Evolutionary conservation across 768 basidiomycete genomes (phyloP), one percentile per base, ranked within the genome.

Genomic region (Leucocoprinus leucothites): DNA sequence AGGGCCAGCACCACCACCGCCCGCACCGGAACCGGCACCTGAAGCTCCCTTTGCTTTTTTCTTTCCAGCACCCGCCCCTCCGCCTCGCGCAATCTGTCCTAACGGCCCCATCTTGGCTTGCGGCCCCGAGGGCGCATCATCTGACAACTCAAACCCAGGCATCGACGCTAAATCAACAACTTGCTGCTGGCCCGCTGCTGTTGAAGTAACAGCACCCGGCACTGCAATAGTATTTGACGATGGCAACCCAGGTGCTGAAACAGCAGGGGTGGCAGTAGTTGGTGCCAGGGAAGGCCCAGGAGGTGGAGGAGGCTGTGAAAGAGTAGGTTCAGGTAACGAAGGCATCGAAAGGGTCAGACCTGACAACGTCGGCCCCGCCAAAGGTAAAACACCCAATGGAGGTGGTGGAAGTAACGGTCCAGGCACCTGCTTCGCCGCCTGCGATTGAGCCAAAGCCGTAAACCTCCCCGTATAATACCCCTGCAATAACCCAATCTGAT

Each of bases 401-500:
- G 51, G 57, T 14, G 34, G 48, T 46, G 42, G 48, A 45, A 61
- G 57, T 1, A 60, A 60, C 18, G 60, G 44, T 9, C 61, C 58
- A 9, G 67, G 64, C n/a, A 1, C 63, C 67, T 6, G 61, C 51
- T n/a, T 63, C 65, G 28, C 53, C 50, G 31, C 55, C 46, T 19
- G 58, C 64, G 14, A n/a, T n/a, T n/a, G n/a, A n/a, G 77, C 71
- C 40, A 84, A 65, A 22, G 71, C 61, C 2, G 75, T 64, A 46
- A 91, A 72, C 25, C 87, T 81, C 24, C 67, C 63, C 42, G 84
- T 78, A 62, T 89, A 96, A 72, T 86, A 95, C 0, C 80, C 68
- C 55, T 81, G 87, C 60, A 98, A 84, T 36, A 98, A 71, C 8
- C 92, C 94, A 60, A 97, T 92, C 63, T 96, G 94, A 22, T 84